Percentiles rank a stretch among this genome's conserved stretches.
Evolutionary conservation across 371 early-diverging fungal species (phyloP).

Genomic region (Mucor indicus): DNA sequence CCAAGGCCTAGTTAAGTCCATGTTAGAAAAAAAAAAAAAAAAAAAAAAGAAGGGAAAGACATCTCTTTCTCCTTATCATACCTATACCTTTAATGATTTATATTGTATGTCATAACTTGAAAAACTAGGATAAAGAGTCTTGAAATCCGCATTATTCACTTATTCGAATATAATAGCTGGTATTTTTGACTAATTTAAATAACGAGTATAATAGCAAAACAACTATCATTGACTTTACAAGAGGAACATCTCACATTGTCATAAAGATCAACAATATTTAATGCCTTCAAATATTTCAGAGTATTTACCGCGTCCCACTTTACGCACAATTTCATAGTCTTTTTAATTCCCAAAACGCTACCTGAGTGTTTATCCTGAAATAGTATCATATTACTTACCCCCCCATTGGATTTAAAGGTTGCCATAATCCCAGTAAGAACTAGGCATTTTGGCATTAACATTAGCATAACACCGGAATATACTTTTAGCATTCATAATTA

Average conservation of each 20-base stretch:
- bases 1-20: conserved; percentile 68
- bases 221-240: conserved; percentile 39
- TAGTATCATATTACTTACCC: too few species aligned
- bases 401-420: conserved; percentile 84
- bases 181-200: conserved; percentile 70
- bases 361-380: too few species aligned
- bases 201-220: not conserved
- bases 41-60: too few species aligned
- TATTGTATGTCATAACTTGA: conserved; percentile 92
- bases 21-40: too few species aligned
- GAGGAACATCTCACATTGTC: conserved; percentile 97
- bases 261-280: conserved; percentile 90
- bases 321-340: conserved; percentile 95
- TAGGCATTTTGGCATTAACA: conserved; percentile 80
- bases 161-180: conserved; percentile 97
- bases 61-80: not conserved
- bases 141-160: conserved; percentile 81
- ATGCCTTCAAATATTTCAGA: conserved; percentile 99
- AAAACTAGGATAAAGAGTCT: conserved; percentile 69
- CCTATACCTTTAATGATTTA: conserved; percentile 86
- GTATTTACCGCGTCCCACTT: conserved; percentile 99
- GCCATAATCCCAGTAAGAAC: conserved; percentile 97
- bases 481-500: conserved; percentile 44
- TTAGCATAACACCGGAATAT: conserved; percentile 87
- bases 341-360: conserved; percentile 84